These are phyloP conservation scores for Plenodomus tracheiphilus DNA, from an alignment of 2,329 filamentous ascomycete genomes.

Conservation along the genomic window DNA sequence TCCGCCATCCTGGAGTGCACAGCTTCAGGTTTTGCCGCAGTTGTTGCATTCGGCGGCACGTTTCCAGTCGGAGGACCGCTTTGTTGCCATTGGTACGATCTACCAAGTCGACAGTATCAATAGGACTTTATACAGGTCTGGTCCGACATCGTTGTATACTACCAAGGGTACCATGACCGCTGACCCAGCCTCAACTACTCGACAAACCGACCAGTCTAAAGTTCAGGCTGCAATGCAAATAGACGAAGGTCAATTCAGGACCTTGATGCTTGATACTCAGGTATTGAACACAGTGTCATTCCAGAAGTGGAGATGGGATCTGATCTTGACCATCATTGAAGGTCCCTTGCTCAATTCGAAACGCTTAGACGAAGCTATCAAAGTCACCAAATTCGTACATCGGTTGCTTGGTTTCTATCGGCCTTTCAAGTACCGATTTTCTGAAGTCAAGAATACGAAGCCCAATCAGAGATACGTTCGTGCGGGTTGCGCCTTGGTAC, in stretches of 20 bases:
- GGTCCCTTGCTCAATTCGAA: slow-evolving; percentile 90
- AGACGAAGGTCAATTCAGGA: slow-evolving; percentile 66
- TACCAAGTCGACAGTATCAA: slow-evolving; percentile 99
- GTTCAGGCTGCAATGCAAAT: slow-evolving; percentile 62
- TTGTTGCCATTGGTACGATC: slow-evolving; percentile 83
- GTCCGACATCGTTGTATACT: slow-evolving; percentile 48
- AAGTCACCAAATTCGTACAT: slow-evolving; percentile 95
- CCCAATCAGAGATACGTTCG: slow-evolving; percentile 93
- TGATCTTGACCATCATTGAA: slow-evolving; percentile 88
- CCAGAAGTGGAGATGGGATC: slow-evolving; percentile 96
- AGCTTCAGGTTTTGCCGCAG: slow-evolving; percentile 85
- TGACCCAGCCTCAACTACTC: slow-evolving; percentile 31
- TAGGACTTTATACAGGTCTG: slow-evolving; percentile 82
- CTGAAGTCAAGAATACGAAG: slow-evolving; percentile 85
- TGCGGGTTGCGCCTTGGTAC: slow-evolving; percentile 85
- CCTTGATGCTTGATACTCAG: slow-evolving; percentile 73
- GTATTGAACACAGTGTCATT: slow-evolving; percentile 90
- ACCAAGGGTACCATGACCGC: slow-evolving; percentile 27
- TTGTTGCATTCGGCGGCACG: slow-evolving; percentile 76
- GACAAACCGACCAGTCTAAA: slow-evolving; percentile 52
- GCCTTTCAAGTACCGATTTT: slow-evolving; percentile 95
- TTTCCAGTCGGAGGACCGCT: slow-evolving; percentile 72
- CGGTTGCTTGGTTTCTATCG: slow-evolving; percentile 92
- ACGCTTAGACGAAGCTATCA: slow-evolving; percentile 89
- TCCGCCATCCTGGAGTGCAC: slow-evolving; percentile 77